These are phyloP conservation scores for Candida sithepensis DNA, from an alignment of 805 yeast species.

Conservation along the genomic window DNA sequence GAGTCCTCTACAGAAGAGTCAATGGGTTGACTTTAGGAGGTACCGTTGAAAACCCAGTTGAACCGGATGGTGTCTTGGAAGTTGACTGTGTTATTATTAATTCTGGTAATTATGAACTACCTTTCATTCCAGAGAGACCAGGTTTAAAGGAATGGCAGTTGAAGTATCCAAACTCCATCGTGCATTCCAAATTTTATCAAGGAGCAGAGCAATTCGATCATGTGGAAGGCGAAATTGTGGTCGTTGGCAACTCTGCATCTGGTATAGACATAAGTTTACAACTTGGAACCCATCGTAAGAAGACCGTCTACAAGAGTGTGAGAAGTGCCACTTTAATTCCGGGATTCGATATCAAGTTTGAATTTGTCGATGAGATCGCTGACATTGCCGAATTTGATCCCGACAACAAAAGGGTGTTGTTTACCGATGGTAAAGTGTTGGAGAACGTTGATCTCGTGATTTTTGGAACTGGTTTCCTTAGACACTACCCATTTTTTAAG, in stretches of 20 bases:
- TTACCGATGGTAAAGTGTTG: constrained; percentile 47
- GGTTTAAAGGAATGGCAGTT: constrained; percentile 51
- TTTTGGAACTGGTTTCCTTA: constrained; percentile 70
- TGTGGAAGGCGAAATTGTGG: constrained; percentile 43
- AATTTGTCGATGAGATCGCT: constrained; percentile 37
- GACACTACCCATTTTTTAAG: constrained; percentile 57
- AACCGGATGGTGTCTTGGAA: constrained; percentile 33
- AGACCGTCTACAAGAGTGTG: constrained; percentile 45
- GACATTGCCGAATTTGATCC: constrained; percentile 41
- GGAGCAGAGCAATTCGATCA: constrained; percentile 38
- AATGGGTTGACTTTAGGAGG: constrained; percentile 32
- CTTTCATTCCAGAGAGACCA: constrained; percentile 42
- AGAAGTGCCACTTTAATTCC: constrained; percentile 44
- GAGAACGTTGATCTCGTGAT: constrained; percentile 50
- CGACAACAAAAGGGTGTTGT: constrained; percentile 34
- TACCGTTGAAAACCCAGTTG: constrained; percentile 7
- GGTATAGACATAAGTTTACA: constrained; percentile 72
- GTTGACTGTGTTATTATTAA: constrained; percentile 45
- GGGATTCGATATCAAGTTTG: constrained; percentile 36
- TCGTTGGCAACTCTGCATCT: constrained; percentile 76
- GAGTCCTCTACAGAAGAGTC: constrained; percentile 36
- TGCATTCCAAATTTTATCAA: constrained; percentile 61
- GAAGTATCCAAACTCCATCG: constrained; percentile 43
- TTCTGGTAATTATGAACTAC: neutral
- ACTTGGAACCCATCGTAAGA: constrained; percentile 41